Base-by-base conservation (phyloP, 768 basidiomycete species). In the Ramaria sp. region DNA sequence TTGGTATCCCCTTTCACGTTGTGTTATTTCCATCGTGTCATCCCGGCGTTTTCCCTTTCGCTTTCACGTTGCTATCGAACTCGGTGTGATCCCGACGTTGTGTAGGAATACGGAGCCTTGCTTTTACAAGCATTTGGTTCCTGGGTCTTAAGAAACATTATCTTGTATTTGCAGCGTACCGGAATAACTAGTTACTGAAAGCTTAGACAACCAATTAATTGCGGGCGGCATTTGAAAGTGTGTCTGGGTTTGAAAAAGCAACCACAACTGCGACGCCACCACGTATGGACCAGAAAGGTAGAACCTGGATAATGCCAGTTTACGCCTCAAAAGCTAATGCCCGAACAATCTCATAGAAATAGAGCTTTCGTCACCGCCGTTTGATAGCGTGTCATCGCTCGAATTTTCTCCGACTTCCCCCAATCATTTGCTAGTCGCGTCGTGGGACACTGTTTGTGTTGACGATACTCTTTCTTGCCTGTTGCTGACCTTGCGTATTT, bases 371-470 rank as follows among this genome's bases (percentile, higher is more conserved):
- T 82, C 84, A 0, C 83, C 90, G 0, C 91, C 91, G 0, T 86
- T 90, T 63, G 92, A 96, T 71, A 87, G 86, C 63, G 79, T 95
- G 51, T 88, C 91, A 2, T 77, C 82, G 39, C 72, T 97, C 30
- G 77, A 80, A 33, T 97, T 88, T 69, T 90, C 91, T 20, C 88
- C 91, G 0, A 76, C 77, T 3, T 80, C 87, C 67, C 84, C 92
- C 2, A 77, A 86, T 54, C 83, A 86, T 19, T 72, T 98, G 1
- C 72, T 97, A 0, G 89, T 88, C 17, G 82, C 90, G 12, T 86
- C 88, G 59, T 98, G 95, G 95, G 95, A 98, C 69, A 81, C 88
- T 22, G 80, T 81, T 54, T 62, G 79, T 63, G 39, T 64, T 49
- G 13, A 60, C 57, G 51, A 53, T 17, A 43, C 42, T 19, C n/a